phyloP scores from a whole-genome alignment of 306 rosid species.

The Cicer pinnatifidum region DNA sequence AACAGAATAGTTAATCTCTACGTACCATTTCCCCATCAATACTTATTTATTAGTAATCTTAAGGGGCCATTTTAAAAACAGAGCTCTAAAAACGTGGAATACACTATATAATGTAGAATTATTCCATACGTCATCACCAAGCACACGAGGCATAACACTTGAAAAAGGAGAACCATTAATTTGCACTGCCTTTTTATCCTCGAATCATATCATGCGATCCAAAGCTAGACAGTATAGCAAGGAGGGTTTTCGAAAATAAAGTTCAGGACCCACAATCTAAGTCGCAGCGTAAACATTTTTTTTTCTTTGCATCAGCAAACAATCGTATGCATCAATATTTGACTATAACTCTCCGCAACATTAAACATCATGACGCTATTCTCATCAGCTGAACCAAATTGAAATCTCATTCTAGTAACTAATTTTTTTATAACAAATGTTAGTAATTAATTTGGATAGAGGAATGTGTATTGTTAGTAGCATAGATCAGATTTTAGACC shows the following conservation, averaged over 20 bases:
- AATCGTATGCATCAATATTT: too few species aligned
- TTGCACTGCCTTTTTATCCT: constrained; percentile 15
- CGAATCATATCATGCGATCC: constrained; percentile 5
- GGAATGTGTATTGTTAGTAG: too few species aligned
- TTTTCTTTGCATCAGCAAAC: background rate
- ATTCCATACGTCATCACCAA: constrained; percentile 16
- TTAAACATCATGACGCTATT: background rate
- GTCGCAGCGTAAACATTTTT: background rate
- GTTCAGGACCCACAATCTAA: background rate
- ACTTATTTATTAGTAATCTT: background rate
- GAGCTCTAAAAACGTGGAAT: constrained; percentile 4
- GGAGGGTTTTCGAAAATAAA: background rate
- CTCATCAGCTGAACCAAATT: background rate
- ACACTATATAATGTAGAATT: constrained; percentile 2
- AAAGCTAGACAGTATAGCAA: constrained; percentile 5
- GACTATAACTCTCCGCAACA: too few species aligned
- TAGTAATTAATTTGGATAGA: too few species aligned
- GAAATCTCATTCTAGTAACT: background rate
- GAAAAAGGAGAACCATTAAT: constrained; percentile 24
- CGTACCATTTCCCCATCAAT: constrained; percentile 6
- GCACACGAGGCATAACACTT: constrained; percentile 14
- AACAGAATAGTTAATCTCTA: constrained; percentile 31
- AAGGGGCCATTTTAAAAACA: background rate
- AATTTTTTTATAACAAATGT: too few species aligned
- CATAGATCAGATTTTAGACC: too few species aligned